phyloP scores from a whole-genome alignment of 257 asterid species.

The Solanum rostratum region DNA sequence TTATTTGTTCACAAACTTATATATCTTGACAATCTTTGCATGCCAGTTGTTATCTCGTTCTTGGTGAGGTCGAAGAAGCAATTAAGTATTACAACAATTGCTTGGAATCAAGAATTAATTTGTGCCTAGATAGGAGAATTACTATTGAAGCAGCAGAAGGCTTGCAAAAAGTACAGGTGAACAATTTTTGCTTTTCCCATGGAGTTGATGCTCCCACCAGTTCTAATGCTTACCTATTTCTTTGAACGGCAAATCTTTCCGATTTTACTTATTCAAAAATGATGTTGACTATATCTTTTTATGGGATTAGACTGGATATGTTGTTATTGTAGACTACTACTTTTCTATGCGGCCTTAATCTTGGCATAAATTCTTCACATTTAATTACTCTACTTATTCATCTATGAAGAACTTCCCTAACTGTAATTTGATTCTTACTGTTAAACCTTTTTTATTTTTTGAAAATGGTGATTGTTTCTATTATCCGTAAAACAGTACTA shows the following conservation, averaged over 20 bases:
- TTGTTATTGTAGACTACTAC: neutral
- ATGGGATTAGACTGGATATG: neutral
- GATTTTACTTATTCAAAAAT: neutral
- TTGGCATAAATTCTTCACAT: neutral
- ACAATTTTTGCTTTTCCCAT: neutral
- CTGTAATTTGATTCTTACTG: neutral
- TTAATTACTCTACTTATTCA: neutral
- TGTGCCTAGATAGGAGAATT: conserved; percentile 80
- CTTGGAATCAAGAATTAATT: conserved; percentile 36
- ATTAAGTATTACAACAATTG: conserved; percentile 41
- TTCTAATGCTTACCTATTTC: neutral
- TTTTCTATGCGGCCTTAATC: neutral
- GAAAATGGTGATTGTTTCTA: too few relatives aligned
- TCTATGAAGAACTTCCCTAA: neutral
- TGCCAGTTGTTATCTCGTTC: conserved; percentile 61
- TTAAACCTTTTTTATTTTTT: neutral
- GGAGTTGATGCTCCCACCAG: neutral
- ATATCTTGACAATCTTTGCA: neutral
- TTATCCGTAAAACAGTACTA: too few relatives aligned
- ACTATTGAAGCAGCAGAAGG: conserved; percentile 83
- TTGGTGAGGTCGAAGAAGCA: conserved; percentile 84
- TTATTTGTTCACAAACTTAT: neutral
- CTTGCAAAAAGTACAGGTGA: conserved; percentile 76
- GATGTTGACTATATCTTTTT: neutral
- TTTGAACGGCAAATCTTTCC: neutral